A percentile compares a stretch with the other conserved stretches of the same genome.
phyloP scores from a whole-genome alignment of 768 basidiomycete genomes.

The Boletellus sp. region DNA sequence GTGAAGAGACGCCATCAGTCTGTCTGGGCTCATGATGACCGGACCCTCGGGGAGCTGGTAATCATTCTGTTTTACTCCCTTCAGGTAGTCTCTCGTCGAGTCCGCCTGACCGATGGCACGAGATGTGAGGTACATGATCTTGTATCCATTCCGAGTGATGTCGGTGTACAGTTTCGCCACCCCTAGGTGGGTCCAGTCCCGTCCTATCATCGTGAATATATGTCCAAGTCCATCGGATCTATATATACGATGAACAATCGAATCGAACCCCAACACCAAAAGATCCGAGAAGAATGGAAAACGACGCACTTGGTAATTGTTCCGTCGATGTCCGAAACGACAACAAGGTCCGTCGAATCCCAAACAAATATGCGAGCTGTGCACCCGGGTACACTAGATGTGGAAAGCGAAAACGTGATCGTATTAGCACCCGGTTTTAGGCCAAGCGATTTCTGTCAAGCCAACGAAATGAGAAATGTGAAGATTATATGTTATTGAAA shows the following conservation, averaged over 20 bases:
- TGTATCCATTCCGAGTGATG: slow-evolving; percentile 93
- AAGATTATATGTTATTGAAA: not conserved
- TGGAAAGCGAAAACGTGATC: slow-evolving; percentile 89
- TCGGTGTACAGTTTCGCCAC: slow-evolving; percentile 98
- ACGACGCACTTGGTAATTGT: slow-evolving; percentile 91
- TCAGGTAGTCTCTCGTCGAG: slow-evolving; percentile 90
- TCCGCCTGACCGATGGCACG: slow-evolving; percentile 98
- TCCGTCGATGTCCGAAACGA: slow-evolving; percentile 97
- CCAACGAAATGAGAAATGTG: not conserved
- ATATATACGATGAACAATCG: not conserved
- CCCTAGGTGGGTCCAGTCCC: slow-evolving; percentile 97
- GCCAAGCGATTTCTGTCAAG: slow-evolving; percentile 71
- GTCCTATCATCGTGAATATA: slow-evolving; percentile 94
- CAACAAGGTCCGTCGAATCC: slow-evolving; percentile 86
- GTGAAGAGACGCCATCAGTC: slow-evolving; percentile 90
- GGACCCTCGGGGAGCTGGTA: slow-evolving; percentile 97
- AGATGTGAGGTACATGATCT: slow-evolving; percentile 96
- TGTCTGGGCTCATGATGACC: slow-evolving; percentile 98
- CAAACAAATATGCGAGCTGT: slow-evolving; percentile 93
- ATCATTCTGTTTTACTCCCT: slow-evolving; percentile 91
- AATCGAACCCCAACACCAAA: not conserved
- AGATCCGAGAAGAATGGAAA: not conserved
- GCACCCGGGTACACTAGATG: slow-evolving; percentile 77
- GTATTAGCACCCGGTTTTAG: slow-evolving; percentile 85
- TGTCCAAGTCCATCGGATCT: slow-evolving; percentile 97